These are phyloP conservation scores for Cylindrotheca fusiformis DNA, from an alignment of 108 stramenopile species.

Conservation along the genomic window DNA sequence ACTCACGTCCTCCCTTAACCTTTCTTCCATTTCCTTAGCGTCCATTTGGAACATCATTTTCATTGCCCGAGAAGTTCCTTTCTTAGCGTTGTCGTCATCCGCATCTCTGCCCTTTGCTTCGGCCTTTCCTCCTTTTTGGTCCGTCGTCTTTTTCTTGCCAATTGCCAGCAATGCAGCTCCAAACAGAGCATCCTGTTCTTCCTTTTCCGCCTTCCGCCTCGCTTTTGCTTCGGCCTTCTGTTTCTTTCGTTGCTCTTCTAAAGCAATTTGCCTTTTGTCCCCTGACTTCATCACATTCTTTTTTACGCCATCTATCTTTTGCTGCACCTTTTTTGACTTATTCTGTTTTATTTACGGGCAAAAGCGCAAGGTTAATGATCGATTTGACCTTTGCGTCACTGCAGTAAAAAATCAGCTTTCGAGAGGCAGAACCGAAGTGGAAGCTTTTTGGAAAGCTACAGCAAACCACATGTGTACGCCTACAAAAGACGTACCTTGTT, in stretches of 20 bases:
- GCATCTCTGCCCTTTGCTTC: constrained; percentile 82
- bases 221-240: constrained; percentile 60
- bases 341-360: too few species aligned
- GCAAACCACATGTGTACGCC: too few species aligned
- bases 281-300: constrained; percentile 68
- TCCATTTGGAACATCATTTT: constrained; percentile 83
- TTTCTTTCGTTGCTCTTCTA: constrained; percentile 67
- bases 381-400: too few species aligned
- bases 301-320: constrained; percentile 43
- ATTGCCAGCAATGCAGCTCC: constrained; percentile 79
- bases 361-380: too few species aligned
- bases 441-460: too few species aligned
- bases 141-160: constrained; percentile 60
- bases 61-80: constrained; percentile 66
- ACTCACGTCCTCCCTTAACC: constrained; percentile 77
- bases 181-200: constrained; percentile 83
- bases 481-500: too few species aligned
- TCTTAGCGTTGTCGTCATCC: constrained; percentile 59
- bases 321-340: constrained; percentile 79
- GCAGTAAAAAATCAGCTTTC: too few species aligned
- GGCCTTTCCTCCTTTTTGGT: constrained; percentile 54
- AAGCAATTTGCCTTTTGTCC: constrained; percentile 51
- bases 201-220: constrained; percentile 73
- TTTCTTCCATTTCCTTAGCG: constrained; percentile 84
- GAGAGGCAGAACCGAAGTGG: too few species aligned